These are phyloP conservation scores for Ceratocystis colombiana DNA, from an alignment of 2,329 filamentous ascomycete genomes.

Conservation along the genomic window DNA sequence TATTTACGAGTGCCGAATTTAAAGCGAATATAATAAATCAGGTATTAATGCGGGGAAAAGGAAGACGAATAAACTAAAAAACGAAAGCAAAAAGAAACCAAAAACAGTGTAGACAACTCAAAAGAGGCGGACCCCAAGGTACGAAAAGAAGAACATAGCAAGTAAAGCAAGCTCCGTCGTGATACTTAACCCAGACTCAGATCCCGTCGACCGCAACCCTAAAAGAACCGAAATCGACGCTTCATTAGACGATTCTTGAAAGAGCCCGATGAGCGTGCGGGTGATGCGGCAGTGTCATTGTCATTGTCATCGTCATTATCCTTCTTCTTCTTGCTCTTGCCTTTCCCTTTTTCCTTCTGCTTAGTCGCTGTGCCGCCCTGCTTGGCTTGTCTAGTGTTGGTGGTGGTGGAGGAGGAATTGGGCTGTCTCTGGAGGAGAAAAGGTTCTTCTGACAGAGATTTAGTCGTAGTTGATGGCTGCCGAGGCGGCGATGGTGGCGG, in stretches of 20 bases:
- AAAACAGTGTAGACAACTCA: neutral
- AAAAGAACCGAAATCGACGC: conserved; percentile 21
- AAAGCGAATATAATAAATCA: neutral
- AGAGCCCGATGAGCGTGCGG: conserved; percentile 7
- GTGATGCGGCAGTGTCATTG: neutral
- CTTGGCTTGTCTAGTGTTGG: neutral
- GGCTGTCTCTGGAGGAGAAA: neutral
- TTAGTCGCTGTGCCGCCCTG: conserved; percentile 1
- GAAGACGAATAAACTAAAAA: neutral
- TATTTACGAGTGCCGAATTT: too few species aligned
- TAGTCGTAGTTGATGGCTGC: neutral
- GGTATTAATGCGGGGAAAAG: conserved; percentile 11
- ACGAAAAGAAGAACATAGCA: conserved; percentile 13
- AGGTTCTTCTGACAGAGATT: neutral
- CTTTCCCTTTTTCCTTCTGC: conserved; percentile 18
- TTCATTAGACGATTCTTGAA: conserved; percentile 13
- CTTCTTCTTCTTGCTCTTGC: conserved; percentile 8
- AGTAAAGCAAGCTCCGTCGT: neutral
- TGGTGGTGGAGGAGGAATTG: neutral
- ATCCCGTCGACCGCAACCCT: neutral
- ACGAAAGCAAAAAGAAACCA: neutral
- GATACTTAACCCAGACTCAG: neutral
- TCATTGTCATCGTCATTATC: neutral
- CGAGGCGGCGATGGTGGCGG: neutral
- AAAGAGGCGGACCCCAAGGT: conserved; percentile 2